phyloP scores from a whole-genome alignment of 306 rosid genomes.

The Gleditsia sinensis region DNA sequence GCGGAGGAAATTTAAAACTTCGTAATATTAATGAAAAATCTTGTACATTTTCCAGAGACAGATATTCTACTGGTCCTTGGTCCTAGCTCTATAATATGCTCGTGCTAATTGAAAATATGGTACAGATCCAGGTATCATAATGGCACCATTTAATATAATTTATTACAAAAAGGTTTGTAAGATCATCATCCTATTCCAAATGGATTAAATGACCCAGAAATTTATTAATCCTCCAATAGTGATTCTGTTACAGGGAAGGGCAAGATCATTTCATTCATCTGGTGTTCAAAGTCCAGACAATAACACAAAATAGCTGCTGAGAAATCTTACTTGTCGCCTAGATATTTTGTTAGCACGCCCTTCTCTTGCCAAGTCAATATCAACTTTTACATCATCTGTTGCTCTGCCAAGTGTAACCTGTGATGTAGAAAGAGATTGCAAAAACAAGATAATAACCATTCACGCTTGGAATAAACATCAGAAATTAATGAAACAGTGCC shows the following conservation, averaged over 20 bases:
- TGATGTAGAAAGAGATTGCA: conserved; percentile 32
- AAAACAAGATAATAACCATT: conserved; percentile 25
- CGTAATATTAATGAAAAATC: neutral
- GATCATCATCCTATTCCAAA: conserved; percentile 23
- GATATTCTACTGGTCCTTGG: conserved; percentile 21
- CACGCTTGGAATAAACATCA: conserved; percentile 32
- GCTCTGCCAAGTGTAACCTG: conserved; percentile 87
- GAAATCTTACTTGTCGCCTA: conserved; percentile 72
- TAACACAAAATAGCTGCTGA: conserved; percentile 23
- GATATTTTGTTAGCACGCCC: conserved; percentile 72
- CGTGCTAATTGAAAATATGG: conserved; percentile 17
- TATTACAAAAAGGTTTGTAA: neutral
- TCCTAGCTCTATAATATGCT: conserved; percentile 2
- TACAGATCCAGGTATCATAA: conserved; percentile 5
- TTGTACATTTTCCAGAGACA: conserved; percentile 9
- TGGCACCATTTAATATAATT: conserved; percentile 12
- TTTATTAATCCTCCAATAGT: conserved; percentile 10
- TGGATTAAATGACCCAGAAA: conserved; percentile 2
- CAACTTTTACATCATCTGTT: conserved; percentile 64
- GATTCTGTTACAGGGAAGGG: conserved; percentile 2
- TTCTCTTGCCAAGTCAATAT: conserved; percentile 80
- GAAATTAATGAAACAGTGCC: conserved; percentile 16
- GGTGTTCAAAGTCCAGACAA: conserved; percentile 1
- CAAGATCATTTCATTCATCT: conserved; percentile 22
- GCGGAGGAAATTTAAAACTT: conserved; percentile 11